phyloP scores from a whole-genome alignment of 2,329 filamentous ascomycete genomes.

The Tolypocladium endophyticum region DNA sequence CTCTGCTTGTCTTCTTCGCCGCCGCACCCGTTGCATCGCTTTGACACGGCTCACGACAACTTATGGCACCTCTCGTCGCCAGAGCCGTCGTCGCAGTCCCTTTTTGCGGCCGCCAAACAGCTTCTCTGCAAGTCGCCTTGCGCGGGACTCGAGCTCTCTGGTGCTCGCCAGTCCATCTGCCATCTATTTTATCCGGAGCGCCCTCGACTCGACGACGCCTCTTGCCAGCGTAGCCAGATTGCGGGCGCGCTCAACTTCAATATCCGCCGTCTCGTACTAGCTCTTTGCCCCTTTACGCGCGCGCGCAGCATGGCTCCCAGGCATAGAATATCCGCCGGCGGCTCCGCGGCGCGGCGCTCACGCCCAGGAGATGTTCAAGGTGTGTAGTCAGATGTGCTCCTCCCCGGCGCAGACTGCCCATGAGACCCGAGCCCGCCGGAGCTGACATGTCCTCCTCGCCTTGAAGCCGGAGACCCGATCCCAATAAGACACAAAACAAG shows the following conservation, averaged over 20 bases:
- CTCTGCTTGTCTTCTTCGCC: not conserved
- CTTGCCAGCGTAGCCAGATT: not conserved
- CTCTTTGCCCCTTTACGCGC: not conserved
- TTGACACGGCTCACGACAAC: not conserved
- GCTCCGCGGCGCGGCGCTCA: conserved; percentile 5
- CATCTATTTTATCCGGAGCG: not conserved
- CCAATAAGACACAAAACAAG: conserved; percentile 45
- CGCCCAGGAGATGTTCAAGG: conserved; percentile 31
- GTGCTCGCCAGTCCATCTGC: not conserved
- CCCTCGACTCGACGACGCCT: not conserved
- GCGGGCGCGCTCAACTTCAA: not conserved
- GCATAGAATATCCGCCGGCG: conserved; percentile 7
- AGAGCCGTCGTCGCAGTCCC: not conserved
- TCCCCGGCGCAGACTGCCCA: not conserved
- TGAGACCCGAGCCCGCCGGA: conserved; percentile 16
- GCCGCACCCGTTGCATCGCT: not conserved
- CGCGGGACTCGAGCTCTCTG: not conserved
- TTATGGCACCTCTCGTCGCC: not conserved
- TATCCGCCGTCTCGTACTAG: not conserved
- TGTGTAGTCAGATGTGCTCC: conserved; percentile 8
- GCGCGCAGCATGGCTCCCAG: conserved; percentile 11
- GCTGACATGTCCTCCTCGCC: not conserved
- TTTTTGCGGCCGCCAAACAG: not conserved
- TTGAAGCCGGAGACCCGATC: conserved; percentile 60
- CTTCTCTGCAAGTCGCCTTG: not conserved